These are phyloP conservation scores for Galeopsis tetrahit DNA, from an alignment of 257 asterid genomes.

Conservation along the genomic window DNA sequence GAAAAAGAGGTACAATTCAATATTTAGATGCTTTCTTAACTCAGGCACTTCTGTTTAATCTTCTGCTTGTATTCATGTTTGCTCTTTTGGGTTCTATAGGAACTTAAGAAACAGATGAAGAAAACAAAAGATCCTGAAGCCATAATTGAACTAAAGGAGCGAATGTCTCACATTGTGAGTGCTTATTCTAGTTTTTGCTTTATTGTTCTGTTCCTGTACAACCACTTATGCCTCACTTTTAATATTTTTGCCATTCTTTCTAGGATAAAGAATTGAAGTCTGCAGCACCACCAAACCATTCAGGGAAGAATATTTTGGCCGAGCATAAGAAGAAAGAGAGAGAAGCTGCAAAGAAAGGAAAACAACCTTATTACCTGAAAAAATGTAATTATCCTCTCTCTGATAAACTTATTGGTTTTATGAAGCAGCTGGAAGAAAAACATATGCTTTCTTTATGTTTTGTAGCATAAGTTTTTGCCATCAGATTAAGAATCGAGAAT, in stretches of 20 bases:
- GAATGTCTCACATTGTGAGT: conserved; percentile 66
- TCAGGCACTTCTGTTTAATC: neutral
- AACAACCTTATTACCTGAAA: conserved; percentile 80
- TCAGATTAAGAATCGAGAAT: neutral
- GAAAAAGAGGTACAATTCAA: conserved; percentile 70
- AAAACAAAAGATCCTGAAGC: conserved; percentile 64
- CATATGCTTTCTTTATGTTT: neutral
- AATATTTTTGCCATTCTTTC: conserved; percentile 10
- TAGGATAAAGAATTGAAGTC: conserved; percentile 82
- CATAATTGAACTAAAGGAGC: conserved; percentile 54
- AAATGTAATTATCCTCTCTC: conserved; percentile 49
- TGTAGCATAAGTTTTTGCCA: neutral
- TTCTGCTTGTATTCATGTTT: conserved; percentile 14
- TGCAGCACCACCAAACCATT: conserved; percentile 55
- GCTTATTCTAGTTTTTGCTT: conserved; percentile 27
- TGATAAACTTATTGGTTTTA: conserved; percentile 4
- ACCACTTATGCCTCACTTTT: neutral
- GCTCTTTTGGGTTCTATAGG: conserved; percentile 47
- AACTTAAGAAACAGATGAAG: conserved; percentile 71
- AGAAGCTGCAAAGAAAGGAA: conserved; percentile 95
- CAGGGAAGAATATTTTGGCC: conserved; percentile 70
- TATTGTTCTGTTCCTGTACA: neutral
- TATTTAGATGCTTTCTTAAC: conserved; percentile 14
- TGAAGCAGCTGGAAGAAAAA: neutral
- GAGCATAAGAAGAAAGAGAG: conserved; percentile 96